Conservation (phyloP, 108 stramenopile species). For the Stephanodiscus minutulus region DNA sequence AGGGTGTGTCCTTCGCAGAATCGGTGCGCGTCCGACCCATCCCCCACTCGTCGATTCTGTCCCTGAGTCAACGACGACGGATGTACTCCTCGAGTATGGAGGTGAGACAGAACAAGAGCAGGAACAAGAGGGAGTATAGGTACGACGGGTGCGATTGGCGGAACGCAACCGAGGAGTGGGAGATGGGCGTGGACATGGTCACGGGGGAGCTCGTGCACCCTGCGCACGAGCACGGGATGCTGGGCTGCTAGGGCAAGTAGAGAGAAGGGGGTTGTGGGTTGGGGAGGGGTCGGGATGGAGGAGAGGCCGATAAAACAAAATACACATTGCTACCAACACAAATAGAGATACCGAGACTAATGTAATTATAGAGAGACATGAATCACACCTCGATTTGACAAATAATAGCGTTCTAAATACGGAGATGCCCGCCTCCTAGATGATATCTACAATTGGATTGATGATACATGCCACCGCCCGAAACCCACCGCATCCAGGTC, state of each 20-base stretch:
- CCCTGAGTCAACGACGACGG: conserved; percentile 24
- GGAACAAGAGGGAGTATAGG: conserved; percentile 41
- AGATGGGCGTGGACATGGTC: conserved; percentile 40
- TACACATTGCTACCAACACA: no score
- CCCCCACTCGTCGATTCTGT: conserved; percentile 28
- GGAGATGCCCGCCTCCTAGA: no score
- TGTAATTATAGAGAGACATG: no score
- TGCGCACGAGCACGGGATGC: conserved; percentile 12
- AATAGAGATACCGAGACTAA: no score
- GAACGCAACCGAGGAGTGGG: conserved; percentile 45
- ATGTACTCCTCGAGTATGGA: conserved; percentile 39
- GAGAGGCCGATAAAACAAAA: no score
- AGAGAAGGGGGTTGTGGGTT: no score
- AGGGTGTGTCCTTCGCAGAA: conserved; percentile 32
- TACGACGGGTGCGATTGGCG: conserved; percentile 45
- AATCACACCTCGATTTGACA: no score
- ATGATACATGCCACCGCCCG: no score
- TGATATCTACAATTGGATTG: no score
- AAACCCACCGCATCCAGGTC: no score
- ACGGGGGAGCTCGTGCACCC: conserved; percentile 45
- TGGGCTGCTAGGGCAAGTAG: background rate
- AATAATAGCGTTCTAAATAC: no score
- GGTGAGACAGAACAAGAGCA: conserved; percentile 32
- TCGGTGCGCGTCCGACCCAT: conserved; percentile 22
- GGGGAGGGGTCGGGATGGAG: no score